A percentile compares a stretch with the other conserved stretches of the same genome.
These are phyloP conservation scores for Amauroascus niger DNA, from an alignment of 2,329 filamentous ascomycete species.

Conservation along the genomic window DNA sequence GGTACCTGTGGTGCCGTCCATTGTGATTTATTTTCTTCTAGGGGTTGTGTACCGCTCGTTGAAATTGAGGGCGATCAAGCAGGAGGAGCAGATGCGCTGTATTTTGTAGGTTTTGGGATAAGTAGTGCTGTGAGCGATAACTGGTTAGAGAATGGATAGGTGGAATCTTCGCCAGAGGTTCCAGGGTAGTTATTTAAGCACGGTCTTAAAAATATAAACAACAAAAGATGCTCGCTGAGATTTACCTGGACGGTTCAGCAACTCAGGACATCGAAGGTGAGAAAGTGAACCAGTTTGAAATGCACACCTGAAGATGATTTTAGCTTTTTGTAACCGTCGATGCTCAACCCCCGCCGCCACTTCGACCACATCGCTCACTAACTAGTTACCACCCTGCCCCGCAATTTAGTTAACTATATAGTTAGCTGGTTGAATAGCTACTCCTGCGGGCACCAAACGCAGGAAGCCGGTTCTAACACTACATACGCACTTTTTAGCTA, in stretches of 20 bases:
- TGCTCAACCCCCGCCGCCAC: neutral
- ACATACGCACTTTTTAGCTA: no score
- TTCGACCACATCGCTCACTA: neutral
- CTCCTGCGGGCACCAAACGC: no score
- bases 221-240: no score
- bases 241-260: no score
- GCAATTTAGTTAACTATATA: neutral
- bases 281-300: no score
- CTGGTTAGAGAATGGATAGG: neutral
- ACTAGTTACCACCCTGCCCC: neutral
- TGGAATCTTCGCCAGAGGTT: no score
- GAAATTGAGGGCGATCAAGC: neutral
- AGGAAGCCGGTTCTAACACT: no score
- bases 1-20: slow-evolving; percentile 2
- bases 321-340: neutral
- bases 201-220: no score
- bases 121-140: neutral
- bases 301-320: neutral
- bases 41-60: neutral
- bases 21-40: neutral
- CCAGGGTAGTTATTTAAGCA: no score
- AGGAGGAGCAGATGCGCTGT: neutral
- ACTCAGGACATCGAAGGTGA: no score
- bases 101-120: neutral
- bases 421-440: no score